Percentiles rank a stretch among this genome's conserved stretches.
These are phyloP conservation scores for Capsicum chinense DNA, from an alignment of 257 asterid species.

Conservation along the genomic window DNA sequence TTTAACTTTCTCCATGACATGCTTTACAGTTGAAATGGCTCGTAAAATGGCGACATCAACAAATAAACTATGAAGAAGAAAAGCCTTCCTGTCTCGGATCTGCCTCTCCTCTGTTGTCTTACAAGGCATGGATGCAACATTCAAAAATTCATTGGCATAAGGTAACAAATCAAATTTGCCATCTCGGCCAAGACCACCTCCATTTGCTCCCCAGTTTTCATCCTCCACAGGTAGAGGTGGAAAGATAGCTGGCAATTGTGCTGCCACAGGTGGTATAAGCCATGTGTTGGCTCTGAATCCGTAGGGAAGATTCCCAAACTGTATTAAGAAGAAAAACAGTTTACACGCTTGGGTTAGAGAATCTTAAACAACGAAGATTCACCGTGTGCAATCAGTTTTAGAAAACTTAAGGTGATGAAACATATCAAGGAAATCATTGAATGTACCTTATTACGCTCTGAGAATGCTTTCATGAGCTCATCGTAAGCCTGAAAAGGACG, in stretches of 20 bases:
- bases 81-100: conserved; percentile 89
- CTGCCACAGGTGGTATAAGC: conserved; percentile 91
- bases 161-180: conserved; percentile 83
- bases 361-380: neutral
- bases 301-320: conserved; percentile 94
- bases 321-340: conserved; percentile 39
- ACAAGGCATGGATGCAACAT: conserved; percentile 94
- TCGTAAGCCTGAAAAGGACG: conserved; percentile 75
- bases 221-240: conserved; percentile 91
- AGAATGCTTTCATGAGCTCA: conserved; percentile 90
- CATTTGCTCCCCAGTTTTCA: conserved; percentile 95
- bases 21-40: conserved; percentile 74
- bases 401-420: conserved; percentile 18
- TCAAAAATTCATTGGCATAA: conserved; percentile 73
- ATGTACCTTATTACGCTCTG: conserved; percentile 91
- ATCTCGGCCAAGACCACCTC: conserved; percentile 95
- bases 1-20: conserved; percentile 66
- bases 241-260: conserved; percentile 69
- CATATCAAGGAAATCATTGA: neutral
- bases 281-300: conserved; percentile 98
- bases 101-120: conserved; percentile 96
- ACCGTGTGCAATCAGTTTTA: neutral
- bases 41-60: conserved; percentile 93
- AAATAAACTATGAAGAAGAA: conserved; percentile 90
- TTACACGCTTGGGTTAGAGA: too few relatives aligned